A percentile compares a stretch with the other conserved stretches of the same genome.
These are phyloP conservation scores for Cordyceps sp. DNA, from an alignment of 2,329 filamentous ascomycete species.

Conservation along the genomic window DNA sequence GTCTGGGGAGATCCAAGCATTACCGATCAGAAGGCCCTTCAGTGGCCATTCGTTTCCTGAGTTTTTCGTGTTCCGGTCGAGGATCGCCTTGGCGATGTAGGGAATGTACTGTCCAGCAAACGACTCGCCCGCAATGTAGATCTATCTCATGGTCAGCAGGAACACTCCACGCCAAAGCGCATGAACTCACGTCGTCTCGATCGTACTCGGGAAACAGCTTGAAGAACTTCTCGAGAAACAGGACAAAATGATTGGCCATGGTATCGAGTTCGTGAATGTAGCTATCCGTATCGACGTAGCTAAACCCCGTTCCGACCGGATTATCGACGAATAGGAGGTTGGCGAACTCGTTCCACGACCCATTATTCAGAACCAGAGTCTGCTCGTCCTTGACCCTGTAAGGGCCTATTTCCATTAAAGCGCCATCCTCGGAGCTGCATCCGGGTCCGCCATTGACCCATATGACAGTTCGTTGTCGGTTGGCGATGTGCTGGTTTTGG, in stretches of 20 bases:
- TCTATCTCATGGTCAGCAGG: slow-evolving; percentile 31
- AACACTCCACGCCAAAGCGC: not conserved
- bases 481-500: slow-evolving; percentile 86
- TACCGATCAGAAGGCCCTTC: slow-evolving; percentile 79
- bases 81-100: slow-evolving; percentile 82
- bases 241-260: slow-evolving; percentile 79
- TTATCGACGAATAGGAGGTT: slow-evolving; percentile 96
- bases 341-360: slow-evolving; percentile 97
- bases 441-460: slow-evolving; percentile 97
- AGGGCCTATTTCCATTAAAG: slow-evolving; percentile 88
- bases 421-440: slow-evolving; percentile 93
- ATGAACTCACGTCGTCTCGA: slow-evolving; percentile 69
- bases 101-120: slow-evolving; percentile 96
- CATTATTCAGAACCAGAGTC: slow-evolving; percentile 65
- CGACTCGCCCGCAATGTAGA: slow-evolving; percentile 91
- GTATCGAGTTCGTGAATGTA: slow-evolving; percentile 72
- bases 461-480: slow-evolving; percentile 77
- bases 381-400: slow-evolving; percentile 67
- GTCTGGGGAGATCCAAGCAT: slow-evolving; percentile 85
- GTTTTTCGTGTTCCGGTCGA: slow-evolving; percentile 62
- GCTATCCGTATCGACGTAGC: slow-evolving; percentile 80
- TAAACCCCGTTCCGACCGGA: slow-evolving; percentile 90
- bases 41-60: slow-evolving; percentile 47
- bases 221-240: slow-evolving; percentile 87
- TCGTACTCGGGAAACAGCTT: slow-evolving; percentile 80